phyloP scores from a whole-genome alignment of 1,284 basidiomycete species.

The Cutaneotrichosporon spelunceum region DNA sequence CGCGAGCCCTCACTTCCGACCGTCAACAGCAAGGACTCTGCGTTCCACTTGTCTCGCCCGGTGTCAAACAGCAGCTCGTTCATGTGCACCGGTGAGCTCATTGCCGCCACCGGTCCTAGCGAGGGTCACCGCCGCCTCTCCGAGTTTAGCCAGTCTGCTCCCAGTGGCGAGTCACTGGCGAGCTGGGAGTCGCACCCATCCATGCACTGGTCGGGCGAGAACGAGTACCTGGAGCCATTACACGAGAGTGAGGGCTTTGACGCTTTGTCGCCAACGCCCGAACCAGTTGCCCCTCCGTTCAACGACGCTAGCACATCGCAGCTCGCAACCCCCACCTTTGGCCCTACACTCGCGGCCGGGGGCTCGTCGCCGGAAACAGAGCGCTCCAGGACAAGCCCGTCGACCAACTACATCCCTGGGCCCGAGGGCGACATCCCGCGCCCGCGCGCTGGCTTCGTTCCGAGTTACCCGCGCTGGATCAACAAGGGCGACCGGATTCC shows the following conservation, averaged over 20 bases:
- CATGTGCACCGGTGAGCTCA: constrained; percentile 9
- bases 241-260: constrained; percentile 8
- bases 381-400: not conserved
- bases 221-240: constrained; percentile 26
- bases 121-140: not conserved
- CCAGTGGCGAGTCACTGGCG: constrained; percentile 11
- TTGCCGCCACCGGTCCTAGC: constrained; percentile 1
- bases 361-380: not conserved
- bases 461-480: constrained; percentile 46
- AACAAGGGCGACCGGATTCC: constrained; percentile 11
- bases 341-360: not conserved
- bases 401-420: not conserved
- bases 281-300: not conserved
- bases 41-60: not conserved
- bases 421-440: constrained; percentile 21
- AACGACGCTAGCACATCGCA: not conserved
- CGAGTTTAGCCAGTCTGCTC: not conserved
- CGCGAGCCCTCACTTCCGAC: not conserved
- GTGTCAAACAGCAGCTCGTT: constrained; percentile 6
- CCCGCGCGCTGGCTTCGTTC: constrained; percentile 47
- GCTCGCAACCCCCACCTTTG: not conserved
- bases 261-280: not conserved
- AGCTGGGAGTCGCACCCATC: constrained; percentile 48
- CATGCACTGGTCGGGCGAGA: constrained; percentile 50
- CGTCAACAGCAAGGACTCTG: not conserved